phyloP scores from a whole-genome alignment of 805 yeast species.

The Torulaspora microellipsoides region DNA sequence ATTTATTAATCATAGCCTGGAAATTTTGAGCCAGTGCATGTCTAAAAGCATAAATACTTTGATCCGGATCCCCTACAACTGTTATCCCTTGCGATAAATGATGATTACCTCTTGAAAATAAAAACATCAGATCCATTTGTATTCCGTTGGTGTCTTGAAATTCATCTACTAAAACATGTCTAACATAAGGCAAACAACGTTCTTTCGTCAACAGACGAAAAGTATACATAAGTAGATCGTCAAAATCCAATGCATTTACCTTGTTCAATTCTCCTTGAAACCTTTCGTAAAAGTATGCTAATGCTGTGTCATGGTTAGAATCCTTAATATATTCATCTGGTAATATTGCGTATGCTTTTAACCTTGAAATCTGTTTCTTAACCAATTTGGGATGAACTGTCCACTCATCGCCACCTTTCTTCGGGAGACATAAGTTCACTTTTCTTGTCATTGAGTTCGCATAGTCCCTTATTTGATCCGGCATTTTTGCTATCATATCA shows the following conservation, averaged over 20 bases:
- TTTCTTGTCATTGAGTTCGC: conserved; percentile 27
- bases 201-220: conserved; percentile 42
- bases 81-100: conserved; percentile 55
- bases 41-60: conserved; percentile 85
- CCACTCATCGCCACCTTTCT: conserved; percentile 28
- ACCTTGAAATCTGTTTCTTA: conserved; percentile 46
- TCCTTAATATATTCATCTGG: conserved; percentile 39
- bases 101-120: conserved; percentile 42
- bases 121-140: conserved; percentile 65
- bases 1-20: conserved; percentile 43
- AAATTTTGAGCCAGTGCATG: conserved; percentile 73
- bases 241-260: conserved; percentile 64
- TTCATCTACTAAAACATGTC: conserved; percentile 85
- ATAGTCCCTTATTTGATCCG: conserved; percentile 33
- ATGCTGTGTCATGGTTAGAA: conserved; percentile 29
- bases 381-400: conserved; percentile 41
- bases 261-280: conserved; percentile 49
- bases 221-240: conserved; percentile 66
- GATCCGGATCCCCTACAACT: conserved; percentile 96
- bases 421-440: conserved; percentile 28
- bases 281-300: conserved; percentile 41
- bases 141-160: conserved; percentile 86
- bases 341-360: conserved; percentile 50
- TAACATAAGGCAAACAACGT: conserved; percentile 45
- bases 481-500: conserved; percentile 36